A percentile compares a stretch with the other conserved stretches of the same genome.
Conservation (phyloP, 2,329 filamentous ascomycete genomes). For the Colletotrichum viniferum region DNA sequence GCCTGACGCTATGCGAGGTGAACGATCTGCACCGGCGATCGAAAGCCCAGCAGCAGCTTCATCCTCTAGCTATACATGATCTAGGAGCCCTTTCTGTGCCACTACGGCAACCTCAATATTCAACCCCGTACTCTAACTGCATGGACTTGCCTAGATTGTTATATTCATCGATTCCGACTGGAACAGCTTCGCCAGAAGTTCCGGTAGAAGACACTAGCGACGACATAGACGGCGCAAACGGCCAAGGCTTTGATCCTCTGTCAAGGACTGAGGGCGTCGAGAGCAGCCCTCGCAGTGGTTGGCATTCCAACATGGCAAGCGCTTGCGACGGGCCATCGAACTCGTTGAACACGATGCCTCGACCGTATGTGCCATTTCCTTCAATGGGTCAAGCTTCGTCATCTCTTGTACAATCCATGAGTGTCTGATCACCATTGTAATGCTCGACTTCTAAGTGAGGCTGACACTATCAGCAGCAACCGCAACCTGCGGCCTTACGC, state of each 20-base stretch:
- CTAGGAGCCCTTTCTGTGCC: background rate
- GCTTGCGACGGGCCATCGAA: background rate
- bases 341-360: background rate
- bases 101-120: background rate
- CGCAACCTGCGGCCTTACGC: background rate
- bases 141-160: background rate
- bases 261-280: background rate
- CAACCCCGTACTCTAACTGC: background rate
- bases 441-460: background rate
- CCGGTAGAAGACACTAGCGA: background rate
- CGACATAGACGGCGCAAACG: background rate
- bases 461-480: background rate
- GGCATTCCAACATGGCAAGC: background rate
- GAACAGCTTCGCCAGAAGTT: background rate
- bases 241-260: background rate
- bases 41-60: background rate
- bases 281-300: background rate
- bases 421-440: background rate
- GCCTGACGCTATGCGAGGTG: slow-evolving; percentile 45
- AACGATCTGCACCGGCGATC: slow-evolving; percentile 35
- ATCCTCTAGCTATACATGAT: background rate
- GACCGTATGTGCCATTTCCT: background rate
- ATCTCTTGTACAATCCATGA: background rate
- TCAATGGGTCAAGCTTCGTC: background rate
- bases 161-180: background rate